phyloP scores from a whole-genome alignment of 2,329 filamentous ascomycete genomes.

The Beauveria pseudobassiana region DNA sequence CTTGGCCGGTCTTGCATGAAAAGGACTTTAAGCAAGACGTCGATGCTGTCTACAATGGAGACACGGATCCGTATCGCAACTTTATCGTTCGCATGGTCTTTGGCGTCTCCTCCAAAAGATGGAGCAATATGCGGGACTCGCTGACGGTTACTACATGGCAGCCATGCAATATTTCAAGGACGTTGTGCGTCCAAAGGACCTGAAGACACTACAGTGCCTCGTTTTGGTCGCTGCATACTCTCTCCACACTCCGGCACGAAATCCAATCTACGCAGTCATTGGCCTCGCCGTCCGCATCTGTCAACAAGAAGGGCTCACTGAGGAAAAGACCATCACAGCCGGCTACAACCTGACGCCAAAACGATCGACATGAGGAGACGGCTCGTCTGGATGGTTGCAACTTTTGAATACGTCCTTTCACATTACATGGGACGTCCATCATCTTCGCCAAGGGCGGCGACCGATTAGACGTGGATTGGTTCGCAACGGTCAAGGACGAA shows the following conservation, averaged over 20 bases:
- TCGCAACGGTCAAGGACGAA: slow-evolving; percentile 72
- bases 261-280: slow-evolving; percentile 87
- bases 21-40: slow-evolving; percentile 68
- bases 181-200: slow-evolving; percentile 78
- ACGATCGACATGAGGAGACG: slow-evolving; percentile 85
- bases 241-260: slow-evolving; percentile 81
- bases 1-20: slow-evolving; percentile 84
- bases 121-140: slow-evolving; percentile 85
- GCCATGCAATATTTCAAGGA: slow-evolving; percentile 79
- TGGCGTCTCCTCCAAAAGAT: slow-evolving; percentile 93
- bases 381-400: slow-evolving; percentile 78
- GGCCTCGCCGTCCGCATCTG: slow-evolving; percentile 81
- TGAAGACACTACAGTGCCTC: slow-evolving; percentile 85
- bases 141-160: slow-evolving; percentile 90
- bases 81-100: slow-evolving; percentile 88
- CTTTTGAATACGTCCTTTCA: slow-evolving; percentile 82
- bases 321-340: slow-evolving; percentile 77
- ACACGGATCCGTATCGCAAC: slow-evolving; percentile 72
- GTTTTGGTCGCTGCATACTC: slow-evolving; percentile 86
- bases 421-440: slow-evolving; percentile 83
- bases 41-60: slow-evolving; percentile 71
- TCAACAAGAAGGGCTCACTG: slow-evolving; percentile 79
- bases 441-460: slow-evolving; percentile 74
- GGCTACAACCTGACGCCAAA: slow-evolving; percentile 57
- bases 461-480: slow-evolving; percentile 78